Percentiles rank a stretch among this genome's conserved stretches.
These are phyloP conservation scores for Caloboletus firmus DNA, from an alignment of 1,284 basidiomycete species.

Conservation along the genomic window DNA sequence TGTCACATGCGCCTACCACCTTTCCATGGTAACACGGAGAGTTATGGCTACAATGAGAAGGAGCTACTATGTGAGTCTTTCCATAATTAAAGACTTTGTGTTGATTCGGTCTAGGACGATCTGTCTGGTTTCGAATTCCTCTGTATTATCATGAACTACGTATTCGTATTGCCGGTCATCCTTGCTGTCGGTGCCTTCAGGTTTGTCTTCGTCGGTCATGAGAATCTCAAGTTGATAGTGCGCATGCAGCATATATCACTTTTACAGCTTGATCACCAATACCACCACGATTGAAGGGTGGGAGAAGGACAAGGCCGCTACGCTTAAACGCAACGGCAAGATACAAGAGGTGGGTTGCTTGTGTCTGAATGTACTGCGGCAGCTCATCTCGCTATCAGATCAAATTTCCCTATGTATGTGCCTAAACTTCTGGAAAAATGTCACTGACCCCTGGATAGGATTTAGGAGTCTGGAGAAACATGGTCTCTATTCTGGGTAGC, in stretches of 20 bases:
- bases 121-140: slow-evolving; percentile 72
- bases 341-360: slow-evolving; percentile 66
- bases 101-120: slow-evolving; percentile 53
- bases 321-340: slow-evolving; percentile 81
- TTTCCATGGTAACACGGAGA: slow-evolving; percentile 72
- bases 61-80: slow-evolving; percentile 54
- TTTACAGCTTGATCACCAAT: slow-evolving; percentile 79
- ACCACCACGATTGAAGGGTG: slow-evolving; percentile 96
- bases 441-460: slow-evolving; percentile 50
- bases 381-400: slow-evolving; percentile 46
- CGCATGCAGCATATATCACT: slow-evolving; percentile 76
- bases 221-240: slow-evolving; percentile 1
- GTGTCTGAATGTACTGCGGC: neutral
- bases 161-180: slow-evolving; percentile 81
- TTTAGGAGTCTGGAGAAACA: slow-evolving; percentile 71
- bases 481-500: slow-evolving; percentile 74
- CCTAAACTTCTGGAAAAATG: slow-evolving; percentile 3
- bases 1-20: slow-evolving; percentile 81
- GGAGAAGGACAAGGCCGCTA: slow-evolving; percentile 95
- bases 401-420: slow-evolving; percentile 88
- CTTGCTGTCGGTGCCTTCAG: slow-evolving; percentile 87
- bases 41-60: slow-evolving; percentile 51
- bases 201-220: slow-evolving; percentile 35
- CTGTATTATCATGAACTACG: slow-evolving; percentile 87
- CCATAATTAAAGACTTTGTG: neutral